These are phyloP conservation scores for Beauveria bassiana DNA, from an alignment of 2,329 filamentous ascomycete species.

Conservation along the genomic window DNA sequence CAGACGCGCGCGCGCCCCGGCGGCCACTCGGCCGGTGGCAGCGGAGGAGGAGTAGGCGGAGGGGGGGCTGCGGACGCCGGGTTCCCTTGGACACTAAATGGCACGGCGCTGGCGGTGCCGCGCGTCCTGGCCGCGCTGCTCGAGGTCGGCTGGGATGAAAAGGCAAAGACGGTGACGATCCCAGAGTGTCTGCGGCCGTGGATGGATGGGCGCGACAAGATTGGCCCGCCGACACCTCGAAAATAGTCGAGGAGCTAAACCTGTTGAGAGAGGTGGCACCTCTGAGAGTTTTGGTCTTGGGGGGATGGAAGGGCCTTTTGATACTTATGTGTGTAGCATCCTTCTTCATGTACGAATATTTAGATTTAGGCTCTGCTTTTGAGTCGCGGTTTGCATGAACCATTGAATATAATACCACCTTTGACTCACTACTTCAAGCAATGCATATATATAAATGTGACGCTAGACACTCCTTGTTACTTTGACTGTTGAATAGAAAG, in stretches of 20 bases:
- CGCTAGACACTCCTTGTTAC: background rate
- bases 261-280: background rate
- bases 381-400: background rate
- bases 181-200: constrained; percentile 73
- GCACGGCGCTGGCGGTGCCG: constrained; percentile 86
- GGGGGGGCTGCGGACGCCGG: constrained; percentile 33
- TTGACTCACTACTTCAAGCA: background rate
- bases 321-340: background rate
- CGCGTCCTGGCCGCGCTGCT: constrained; percentile 81
- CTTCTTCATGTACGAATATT: constrained; percentile 3
- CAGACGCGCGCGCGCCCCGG: constrained; percentile 61
- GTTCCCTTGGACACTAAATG: constrained; percentile 90
- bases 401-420: constrained; percentile 2
- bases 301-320: background rate
- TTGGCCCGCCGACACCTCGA: constrained; percentile 31
- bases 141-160: constrained; percentile 83
- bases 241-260: background rate
- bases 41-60: constrained; percentile 30
- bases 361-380: background rate
- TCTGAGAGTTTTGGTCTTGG: background rate
- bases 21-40: constrained; percentile 29
- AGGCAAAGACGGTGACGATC: constrained; percentile 57
- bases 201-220: constrained; percentile 70
- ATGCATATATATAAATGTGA: background rate
- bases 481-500: background rate